These are phyloP conservation scores for Acacia acuminata DNA, from an alignment of 306 rosid genomes.

Conservation along the genomic window DNA sequence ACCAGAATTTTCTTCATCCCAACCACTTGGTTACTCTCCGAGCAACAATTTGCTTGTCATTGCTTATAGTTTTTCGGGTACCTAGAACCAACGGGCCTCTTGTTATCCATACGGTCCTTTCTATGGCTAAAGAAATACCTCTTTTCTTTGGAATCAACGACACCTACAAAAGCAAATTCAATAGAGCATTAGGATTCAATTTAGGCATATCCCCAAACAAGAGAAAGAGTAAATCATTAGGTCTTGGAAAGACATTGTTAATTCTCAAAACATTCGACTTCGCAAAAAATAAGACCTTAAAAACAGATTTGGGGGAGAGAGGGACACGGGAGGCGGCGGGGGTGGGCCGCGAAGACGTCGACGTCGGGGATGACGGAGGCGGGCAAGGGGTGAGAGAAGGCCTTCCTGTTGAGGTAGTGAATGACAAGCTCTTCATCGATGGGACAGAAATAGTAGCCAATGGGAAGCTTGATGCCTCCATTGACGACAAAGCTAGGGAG, in stretches of 20 bases:
- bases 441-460: conserved; percentile 68
- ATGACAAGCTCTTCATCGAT: conserved; percentile 59
- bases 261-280: neutral
- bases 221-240: neutral
- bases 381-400: conserved; percentile 38
- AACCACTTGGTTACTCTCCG: conserved; percentile 18
- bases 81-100: conserved; percentile 47
- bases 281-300: too few relatives aligned
- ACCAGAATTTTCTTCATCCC: conserved; percentile 48
- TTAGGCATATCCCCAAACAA: neutral
- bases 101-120: conserved; percentile 6
- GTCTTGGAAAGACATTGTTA: neutral
- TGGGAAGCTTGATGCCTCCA: conserved; percentile 52
- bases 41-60: conserved; percentile 34
- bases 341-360: conserved; percentile 54
- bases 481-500: conserved; percentile 13
- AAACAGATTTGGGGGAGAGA: neutral
- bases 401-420: conserved; percentile 58
- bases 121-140: conserved; percentile 52
- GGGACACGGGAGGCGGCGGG: conserved; percentile 56
- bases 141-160: conserved; percentile 43
- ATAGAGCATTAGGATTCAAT: neutral
- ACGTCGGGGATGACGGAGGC: conserved; percentile 54
- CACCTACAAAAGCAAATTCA: conserved; percentile 34
- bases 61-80: conserved; percentile 51